Conservation (phyloP, 208 protist genomes). For the Leishmania gerbilli region DNA sequence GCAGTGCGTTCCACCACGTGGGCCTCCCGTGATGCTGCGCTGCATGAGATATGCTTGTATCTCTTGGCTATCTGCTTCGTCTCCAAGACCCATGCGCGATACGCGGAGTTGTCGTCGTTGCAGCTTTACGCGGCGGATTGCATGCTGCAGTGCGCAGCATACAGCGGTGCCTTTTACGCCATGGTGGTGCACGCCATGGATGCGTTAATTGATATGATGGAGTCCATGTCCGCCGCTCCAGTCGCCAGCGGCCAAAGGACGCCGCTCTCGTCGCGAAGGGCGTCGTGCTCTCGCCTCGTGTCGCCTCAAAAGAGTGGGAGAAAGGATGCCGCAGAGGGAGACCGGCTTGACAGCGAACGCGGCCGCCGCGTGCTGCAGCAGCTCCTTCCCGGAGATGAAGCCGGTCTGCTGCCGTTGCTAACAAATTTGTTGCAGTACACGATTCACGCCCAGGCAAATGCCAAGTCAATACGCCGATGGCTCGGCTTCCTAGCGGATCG, state of each 20-base stretch:
- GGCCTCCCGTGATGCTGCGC: conserved; percentile 47
- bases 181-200: conserved; percentile 59
- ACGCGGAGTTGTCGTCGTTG: conserved; percentile 37
- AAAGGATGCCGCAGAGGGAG: neutral
- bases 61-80: conserved; percentile 52
- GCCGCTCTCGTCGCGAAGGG: neutral
- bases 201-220: conserved; percentile 30
- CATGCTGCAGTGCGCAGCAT: conserved; percentile 65
- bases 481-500: conserved; percentile 60
- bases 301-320: conserved; percentile 5
- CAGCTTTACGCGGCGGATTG: conserved; percentile 69
- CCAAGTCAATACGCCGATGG: conserved; percentile 54
- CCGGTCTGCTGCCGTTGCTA: conserved; percentile 65
- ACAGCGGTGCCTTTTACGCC: conserved; percentile 66
- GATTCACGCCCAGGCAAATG: conserved; percentile 64
- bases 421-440: conserved; percentile 53
- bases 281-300: conserved; percentile 3
- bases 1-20: conserved; percentile 66
- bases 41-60: conserved; percentile 51
- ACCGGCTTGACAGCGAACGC: neutral
- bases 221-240: conserved; percentile 1
- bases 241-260: neutral
- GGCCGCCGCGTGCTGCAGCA: conserved; percentile 17
- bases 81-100: conserved; percentile 23
- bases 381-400: conserved; percentile 26